Evolutionary conservation across 306 rosid species (phyloP).

Genomic region (Rosa lucieae): DNA sequence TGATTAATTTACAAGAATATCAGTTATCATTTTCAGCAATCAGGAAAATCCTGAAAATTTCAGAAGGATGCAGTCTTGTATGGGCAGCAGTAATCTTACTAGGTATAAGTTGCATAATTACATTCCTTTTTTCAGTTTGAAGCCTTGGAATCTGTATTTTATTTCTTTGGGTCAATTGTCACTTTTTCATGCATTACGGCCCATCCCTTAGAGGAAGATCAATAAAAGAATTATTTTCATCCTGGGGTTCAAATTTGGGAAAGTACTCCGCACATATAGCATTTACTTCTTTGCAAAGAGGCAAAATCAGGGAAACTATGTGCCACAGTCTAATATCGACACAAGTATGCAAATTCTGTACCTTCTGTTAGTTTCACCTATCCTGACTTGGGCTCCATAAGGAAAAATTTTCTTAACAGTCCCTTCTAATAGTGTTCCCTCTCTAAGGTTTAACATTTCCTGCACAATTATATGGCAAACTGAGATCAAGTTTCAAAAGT

Average conservation of each 20-base stretch:
- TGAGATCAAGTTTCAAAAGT: slow-evolving; percentile 8
- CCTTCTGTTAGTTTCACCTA: slow-evolving; percentile 72
- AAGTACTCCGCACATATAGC: no score
- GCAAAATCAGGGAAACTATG: neutral
- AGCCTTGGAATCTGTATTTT: neutral
- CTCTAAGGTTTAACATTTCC: slow-evolving; percentile 68
- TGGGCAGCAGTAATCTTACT: neutral
- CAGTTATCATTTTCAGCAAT: neutral
- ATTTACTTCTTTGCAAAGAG: neutral
- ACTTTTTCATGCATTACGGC: neutral
- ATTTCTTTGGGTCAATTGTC: neutral
- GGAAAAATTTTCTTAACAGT: slow-evolving; percentile 73
- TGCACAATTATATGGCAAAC: slow-evolving; percentile 34
- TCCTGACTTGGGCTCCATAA: slow-evolving; percentile 85
- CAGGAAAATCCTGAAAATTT: neutral
- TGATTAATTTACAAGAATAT: neutral
- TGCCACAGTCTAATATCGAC: slow-evolving; percentile 5
- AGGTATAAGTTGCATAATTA: neutral
- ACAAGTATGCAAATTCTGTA: slow-evolving; percentile 31
- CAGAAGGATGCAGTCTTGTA: neutral
- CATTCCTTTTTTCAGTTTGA: neutral
- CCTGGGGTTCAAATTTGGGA: neutral
- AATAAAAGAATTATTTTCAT: neutral
- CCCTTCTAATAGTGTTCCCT: slow-evolving; percentile 85
- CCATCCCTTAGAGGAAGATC: neutral